phyloP scores from a whole-genome alignment of 1,284 basidiomycete species.

The Puccinia polysora region DNA sequence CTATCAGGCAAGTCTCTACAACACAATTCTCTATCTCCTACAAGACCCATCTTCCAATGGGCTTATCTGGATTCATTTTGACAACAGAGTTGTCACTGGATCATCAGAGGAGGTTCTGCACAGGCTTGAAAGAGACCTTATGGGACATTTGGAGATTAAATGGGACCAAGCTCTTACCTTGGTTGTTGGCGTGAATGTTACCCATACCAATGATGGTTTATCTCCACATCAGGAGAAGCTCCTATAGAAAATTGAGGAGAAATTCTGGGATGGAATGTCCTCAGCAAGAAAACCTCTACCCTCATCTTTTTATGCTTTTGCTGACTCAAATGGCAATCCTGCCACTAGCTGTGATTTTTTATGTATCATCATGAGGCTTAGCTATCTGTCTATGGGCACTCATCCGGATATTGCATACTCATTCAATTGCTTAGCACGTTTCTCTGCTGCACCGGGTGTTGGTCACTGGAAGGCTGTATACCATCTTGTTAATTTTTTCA shows the following conservation, averaged over 20 bases:
- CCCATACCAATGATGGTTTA: background rate
- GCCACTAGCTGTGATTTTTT: background rate
- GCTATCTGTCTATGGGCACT: background rate
- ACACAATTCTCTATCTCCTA: background rate
- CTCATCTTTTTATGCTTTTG: too few relatives aligned
- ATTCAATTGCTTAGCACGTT: background rate
- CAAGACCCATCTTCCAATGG: background rate
- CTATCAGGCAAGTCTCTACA: background rate
- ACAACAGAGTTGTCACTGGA: constrained; percentile 13
- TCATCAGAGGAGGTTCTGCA: background rate
- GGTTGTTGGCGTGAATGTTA: constrained; percentile 6
- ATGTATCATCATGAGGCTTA: background rate
- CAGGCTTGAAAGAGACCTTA: background rate
- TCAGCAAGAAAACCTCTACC: too few relatives aligned
- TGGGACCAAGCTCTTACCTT: background rate
- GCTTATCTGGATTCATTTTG: constrained; percentile 23
- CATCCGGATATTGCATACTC: background rate
- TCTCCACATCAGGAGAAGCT: background rate
- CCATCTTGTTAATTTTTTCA: background rate
- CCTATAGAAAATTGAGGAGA: background rate
- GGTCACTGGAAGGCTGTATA: background rate
- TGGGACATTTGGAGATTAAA: background rate
- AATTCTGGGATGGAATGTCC: background rate
- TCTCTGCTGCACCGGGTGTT: background rate
- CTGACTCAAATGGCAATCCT: background rate